Percentiles rank a stretch among this genome's conserved stretches.
phyloP scores from a whole-genome alignment of 768 basidiomycete species.

The Asterophora parasitica region DNA sequence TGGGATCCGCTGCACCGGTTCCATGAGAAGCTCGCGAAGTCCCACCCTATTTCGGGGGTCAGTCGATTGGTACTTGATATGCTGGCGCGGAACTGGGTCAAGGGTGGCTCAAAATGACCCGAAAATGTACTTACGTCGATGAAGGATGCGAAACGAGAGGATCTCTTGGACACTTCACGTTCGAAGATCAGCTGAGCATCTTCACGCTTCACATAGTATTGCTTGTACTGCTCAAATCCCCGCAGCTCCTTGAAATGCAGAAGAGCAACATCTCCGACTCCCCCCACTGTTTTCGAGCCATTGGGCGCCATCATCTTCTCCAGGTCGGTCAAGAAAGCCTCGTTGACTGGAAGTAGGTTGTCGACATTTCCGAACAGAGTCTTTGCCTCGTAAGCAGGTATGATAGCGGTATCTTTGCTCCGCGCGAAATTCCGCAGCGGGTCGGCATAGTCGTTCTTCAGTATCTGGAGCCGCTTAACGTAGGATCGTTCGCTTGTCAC shows the following conservation, averaged over 20 bases:
- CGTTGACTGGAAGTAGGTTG: slow-evolving; percentile 82
- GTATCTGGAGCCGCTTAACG: slow-evolving; percentile 71
- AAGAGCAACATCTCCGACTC: slow-evolving; percentile 81
- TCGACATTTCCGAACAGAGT: slow-evolving; percentile 94
- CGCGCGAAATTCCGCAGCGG: slow-evolving; percentile 84
- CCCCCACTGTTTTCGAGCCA: slow-evolving; percentile 49
- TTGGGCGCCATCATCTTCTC: slow-evolving; percentile 72
- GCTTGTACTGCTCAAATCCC: slow-evolving; percentile 88
- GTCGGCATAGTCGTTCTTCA: slow-evolving; percentile 88
- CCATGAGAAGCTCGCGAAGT: slow-evolving; percentile 88
- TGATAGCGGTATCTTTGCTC: slow-evolving; percentile 80
- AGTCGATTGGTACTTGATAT: slow-evolving; percentile 78
- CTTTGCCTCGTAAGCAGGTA: slow-evolving; percentile 88
- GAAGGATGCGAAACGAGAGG: slow-evolving; percentile 77
- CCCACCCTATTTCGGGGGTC: slow-evolving; percentile 80
- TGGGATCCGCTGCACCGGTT: slow-evolving; percentile 94
- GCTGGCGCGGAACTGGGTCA: slow-evolving; percentile 37
- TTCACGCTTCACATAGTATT: slow-evolving; percentile 89
- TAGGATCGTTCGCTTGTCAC: slow-evolving; percentile 88
- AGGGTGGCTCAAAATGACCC: slow-evolving; percentile 3
- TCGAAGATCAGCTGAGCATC: slow-evolving; percentile 89
- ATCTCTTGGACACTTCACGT: slow-evolving; percentile 73
- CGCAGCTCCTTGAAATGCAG: slow-evolving; percentile 79
- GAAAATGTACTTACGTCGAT: slow-evolving; percentile 64
- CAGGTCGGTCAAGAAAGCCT: slow-evolving; percentile 77